These are phyloP conservation scores for Vitis rotundifolia DNA, from an alignment of 164 flowering plant genomes.

Conservation along the genomic window DNA sequence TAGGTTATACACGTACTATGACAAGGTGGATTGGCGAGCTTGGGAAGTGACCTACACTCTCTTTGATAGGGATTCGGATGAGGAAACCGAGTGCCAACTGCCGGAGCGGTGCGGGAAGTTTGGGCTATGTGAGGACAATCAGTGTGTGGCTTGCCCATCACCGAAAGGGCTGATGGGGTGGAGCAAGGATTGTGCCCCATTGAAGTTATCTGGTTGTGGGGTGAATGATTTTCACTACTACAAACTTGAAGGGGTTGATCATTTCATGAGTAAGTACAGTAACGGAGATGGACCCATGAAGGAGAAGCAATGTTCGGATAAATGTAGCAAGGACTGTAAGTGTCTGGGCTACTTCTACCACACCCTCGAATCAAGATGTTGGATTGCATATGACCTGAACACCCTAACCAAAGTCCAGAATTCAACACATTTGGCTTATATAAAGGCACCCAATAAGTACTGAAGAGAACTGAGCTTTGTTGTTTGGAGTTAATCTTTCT, in stretches of 20 bases:
- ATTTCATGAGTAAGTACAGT: conserved; percentile 35
- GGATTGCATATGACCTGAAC: conserved; percentile 46
- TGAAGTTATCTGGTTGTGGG: conserved; percentile 17
- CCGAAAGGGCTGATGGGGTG: conserved; percentile 37
- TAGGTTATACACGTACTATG: conserved; percentile 33
- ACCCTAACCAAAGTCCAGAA: conserved; percentile 34
- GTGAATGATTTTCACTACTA: conserved; percentile 25
- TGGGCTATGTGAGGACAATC: conserved; percentile 40
- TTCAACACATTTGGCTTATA: conserved; percentile 33
- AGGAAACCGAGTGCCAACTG: conserved; percentile 33
- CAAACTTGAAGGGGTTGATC: conserved; percentile 47
- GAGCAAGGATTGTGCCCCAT: conserved; percentile 34
- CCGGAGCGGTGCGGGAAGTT: conserved; percentile 38
- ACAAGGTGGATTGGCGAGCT: conserved; percentile 28
- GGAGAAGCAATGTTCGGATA: conserved; percentile 27
- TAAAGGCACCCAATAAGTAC: conserved; percentile 29
- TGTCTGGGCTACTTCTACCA: conserved; percentile 51
- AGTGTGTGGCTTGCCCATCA: conserved; percentile 46
- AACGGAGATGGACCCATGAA: conserved; percentile 28
- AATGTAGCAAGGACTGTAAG: conserved; percentile 53
- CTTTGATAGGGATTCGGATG: conserved; percentile 19
- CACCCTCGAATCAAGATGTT: conserved; percentile 28
- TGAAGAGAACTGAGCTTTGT: background rate
- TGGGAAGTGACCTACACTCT: conserved; percentile 44
- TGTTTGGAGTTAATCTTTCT: background rate